Conservation (phyloP, 257 asterid genomes). For the Przewalskia tangutica region DNA sequence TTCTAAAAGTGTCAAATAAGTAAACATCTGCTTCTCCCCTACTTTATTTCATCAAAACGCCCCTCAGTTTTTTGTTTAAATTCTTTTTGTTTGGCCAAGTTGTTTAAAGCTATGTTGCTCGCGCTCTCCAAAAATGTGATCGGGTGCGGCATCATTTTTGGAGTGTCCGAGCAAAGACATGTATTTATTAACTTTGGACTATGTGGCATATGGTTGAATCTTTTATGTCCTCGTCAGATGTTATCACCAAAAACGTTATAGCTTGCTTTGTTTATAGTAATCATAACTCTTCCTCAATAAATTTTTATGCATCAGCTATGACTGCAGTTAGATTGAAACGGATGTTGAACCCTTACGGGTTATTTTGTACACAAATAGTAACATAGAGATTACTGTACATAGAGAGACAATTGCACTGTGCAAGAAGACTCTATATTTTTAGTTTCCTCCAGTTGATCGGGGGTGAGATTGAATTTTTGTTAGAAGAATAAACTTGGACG, state of each 20-base stretch:
- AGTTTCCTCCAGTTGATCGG: neutral
- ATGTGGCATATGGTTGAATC: neutral
- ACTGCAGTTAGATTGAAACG: neutral
- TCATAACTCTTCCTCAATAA: too few species aligned
- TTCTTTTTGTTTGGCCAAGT: neutral
- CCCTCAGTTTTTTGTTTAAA: neutral
- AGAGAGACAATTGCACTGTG: neutral
- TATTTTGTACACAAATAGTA: neutral
- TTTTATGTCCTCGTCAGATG: neutral
- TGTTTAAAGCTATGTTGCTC: neutral
- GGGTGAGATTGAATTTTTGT: neutral
- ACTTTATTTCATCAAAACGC: neutral
- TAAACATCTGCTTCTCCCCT: neutral
- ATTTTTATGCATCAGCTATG: neutral
- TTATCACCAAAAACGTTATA: neutral
- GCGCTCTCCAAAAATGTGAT: too few species aligned
- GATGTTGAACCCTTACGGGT: neutral
- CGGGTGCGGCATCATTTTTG: too few species aligned
- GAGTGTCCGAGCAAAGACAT: neutral
- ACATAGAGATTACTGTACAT: neutral
- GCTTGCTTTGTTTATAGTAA: neutral
- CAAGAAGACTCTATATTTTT: neutral
- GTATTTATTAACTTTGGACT: neutral
- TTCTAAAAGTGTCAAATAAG: neutral
- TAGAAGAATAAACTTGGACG: neutral